Evolutionary conservation across 257 asterid genomes (phyloP), one percentile per base, ranked within the genome.

Genomic region (Cruciata laevipes): DNA sequence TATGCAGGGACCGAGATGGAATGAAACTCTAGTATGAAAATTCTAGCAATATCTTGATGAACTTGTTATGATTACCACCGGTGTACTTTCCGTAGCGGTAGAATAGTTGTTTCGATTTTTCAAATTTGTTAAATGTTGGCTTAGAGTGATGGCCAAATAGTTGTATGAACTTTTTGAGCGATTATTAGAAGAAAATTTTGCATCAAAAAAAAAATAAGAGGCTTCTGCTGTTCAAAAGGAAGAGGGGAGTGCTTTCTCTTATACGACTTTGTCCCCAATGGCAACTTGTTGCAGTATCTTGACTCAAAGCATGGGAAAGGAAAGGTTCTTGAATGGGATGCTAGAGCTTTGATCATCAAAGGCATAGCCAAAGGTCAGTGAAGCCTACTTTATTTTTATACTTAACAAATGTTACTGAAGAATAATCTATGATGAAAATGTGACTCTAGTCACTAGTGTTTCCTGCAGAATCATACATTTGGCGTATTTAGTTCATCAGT

Each of bases 171-270:
- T n/a, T n/a, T n/a, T n/a, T n/a, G n/a, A n/a, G n/a, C n/a, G n/a
- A n/a, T n/a, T n/a, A n/a, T n/a, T n/a, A n/a, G n/a, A n/a, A n/a
- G n/a, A n/a, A n/a, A n/a, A n/a, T n/a, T n/a, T n/a, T n/a, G n/a
- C n/a, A n/a, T n/a, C n/a, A n/a, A n/a, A n/a, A n/a, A n/a, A n/a
- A n/a, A n/a, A n/a, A n/a, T n/a, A n/a, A n/a, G n/a, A 83, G 99
- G 99, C 69, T 88, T 94, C 69, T 90, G 99, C 63, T 90, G 97
- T 71, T 94, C 99, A 0, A 90, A 87, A 76, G 95, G 92, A 5
- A 78, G 99, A 47, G 99, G 97, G 35, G 99, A 90, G 76, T 94
- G 97, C 81, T 94, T 94, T 69, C 96, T 94, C 37, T 74, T 94
- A 60, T 90, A 90, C 0, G 96, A 94, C 20, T 94, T 84, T 4